Evolutionary conservation across 768 basidiomycete species (phyloP).

Genomic region (Leucosporidium creatinivorum): DNA sequence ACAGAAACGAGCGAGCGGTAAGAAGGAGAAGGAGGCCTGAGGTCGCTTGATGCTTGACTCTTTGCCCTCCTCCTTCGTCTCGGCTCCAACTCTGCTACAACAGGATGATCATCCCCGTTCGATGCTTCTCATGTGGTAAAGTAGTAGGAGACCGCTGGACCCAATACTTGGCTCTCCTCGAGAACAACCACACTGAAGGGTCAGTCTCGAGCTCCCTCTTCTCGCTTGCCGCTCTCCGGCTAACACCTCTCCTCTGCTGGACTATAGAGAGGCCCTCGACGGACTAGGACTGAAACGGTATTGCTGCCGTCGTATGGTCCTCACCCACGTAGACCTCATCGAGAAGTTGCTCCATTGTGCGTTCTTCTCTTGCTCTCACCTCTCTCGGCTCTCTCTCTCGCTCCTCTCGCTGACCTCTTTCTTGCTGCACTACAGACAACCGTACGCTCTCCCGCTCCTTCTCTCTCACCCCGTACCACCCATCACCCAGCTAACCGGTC

Average conservation of each 20-base stretch:
- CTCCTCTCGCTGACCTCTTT: neutral
- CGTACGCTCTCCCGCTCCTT: neutral
- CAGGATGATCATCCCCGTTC: constrained; percentile 76
- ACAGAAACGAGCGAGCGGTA: too few species aligned
- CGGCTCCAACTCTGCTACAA: too few species aligned
- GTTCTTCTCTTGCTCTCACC: constrained; percentile 38
- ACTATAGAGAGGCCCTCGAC: constrained; percentile 72
- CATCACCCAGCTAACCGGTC: too few species aligned
- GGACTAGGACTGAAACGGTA: constrained; percentile 84
- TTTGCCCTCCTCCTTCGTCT: too few species aligned
- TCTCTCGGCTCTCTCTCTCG: neutral
- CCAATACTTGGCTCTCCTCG: constrained; percentile 67
- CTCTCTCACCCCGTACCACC: too few species aligned
- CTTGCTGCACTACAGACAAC: neutral
- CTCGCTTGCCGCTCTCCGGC: neutral
- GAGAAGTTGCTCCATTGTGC: constrained; percentile 91
- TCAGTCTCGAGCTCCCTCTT: constrained; percentile 43
- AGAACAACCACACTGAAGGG: constrained; percentile 81
- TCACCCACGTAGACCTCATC: constrained; percentile 95
- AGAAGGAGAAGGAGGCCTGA: too few species aligned
- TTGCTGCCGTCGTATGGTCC: constrained; percentile 93
- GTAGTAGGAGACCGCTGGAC: constrained; percentile 95
- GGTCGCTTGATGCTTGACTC: too few species aligned
- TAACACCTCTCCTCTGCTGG: neutral
- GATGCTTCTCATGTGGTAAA: constrained; percentile 57